These are phyloP conservation scores for Aspergillus chevalieri DNA, from an alignment of 2,329 filamentous ascomycete genomes.

Conservation along the genomic window DNA sequence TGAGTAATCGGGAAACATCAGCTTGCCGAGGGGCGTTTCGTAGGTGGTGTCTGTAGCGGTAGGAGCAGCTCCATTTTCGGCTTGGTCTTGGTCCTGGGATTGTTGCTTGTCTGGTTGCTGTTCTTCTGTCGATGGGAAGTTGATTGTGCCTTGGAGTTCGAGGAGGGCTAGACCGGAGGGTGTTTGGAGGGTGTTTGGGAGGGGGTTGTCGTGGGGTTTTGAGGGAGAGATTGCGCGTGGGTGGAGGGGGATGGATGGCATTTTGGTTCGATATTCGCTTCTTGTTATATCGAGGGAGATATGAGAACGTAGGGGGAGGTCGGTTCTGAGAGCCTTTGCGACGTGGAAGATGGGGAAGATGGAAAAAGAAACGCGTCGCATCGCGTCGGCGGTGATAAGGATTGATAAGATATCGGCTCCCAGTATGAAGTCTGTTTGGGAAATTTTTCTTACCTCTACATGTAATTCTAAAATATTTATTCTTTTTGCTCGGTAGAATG, in stretches of 20 bases:
- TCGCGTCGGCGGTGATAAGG: not conserved
- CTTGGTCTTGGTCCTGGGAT: conserved; percentile 23
- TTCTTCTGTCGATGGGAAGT: conserved; percentile 51
- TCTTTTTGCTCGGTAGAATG: too few species aligned
- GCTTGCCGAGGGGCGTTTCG: conserved; percentile 59
- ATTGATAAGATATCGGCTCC: not conserved
- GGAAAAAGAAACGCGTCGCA: not conserved
- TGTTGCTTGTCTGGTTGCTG: conserved; percentile 12
- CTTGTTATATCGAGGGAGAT: not conserved
- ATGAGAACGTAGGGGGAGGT: too few species aligned
- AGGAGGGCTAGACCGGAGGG: conserved; percentile 83
- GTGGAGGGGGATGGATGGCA: conserved; percentile 40
- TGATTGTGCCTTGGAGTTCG: conserved; percentile 88
- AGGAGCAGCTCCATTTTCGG: conserved; percentile 13
- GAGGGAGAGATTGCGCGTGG: conserved; percentile 14
- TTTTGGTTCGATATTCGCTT: conserved; percentile 6
- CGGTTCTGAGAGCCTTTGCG: not conserved
- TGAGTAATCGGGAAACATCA: conserved; percentile 72
- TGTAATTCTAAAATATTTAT: too few species aligned
- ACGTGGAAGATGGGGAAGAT: not conserved
- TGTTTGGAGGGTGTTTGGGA: conserved; percentile 80
- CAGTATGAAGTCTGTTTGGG: too few species aligned
- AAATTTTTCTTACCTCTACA: too few species aligned
- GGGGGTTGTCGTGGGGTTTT: conserved; percentile 44
- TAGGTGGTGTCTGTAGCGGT: conserved; percentile 12